phyloP scores from a whole-genome alignment of 2,329 filamentous ascomycete species.

The Calonectria hawksworthii region DNA sequence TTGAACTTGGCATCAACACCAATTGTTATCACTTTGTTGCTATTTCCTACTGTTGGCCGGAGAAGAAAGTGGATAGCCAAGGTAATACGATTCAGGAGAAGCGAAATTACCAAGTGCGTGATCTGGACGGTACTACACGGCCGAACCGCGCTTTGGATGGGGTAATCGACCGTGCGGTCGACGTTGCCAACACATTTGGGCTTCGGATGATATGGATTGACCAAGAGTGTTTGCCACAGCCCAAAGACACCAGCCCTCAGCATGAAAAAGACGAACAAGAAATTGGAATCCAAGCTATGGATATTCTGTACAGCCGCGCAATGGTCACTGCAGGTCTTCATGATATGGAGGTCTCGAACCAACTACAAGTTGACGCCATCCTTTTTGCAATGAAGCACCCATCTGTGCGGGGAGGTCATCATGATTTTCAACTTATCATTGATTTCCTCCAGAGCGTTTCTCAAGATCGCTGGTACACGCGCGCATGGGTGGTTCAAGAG shows the following conservation, averaged over 20 bases:
- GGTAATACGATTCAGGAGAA: neutral
- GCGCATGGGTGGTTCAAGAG: slow-evolving; percentile 17
- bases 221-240: slow-evolving; percentile 16
- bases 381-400: too few relatives aligned
- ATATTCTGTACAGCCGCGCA: slow-evolving; percentile 7
- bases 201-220: slow-evolving; percentile 23
- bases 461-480: slow-evolving; percentile 17
- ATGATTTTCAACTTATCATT: too few relatives aligned
- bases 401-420: too few relatives aligned
- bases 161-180: slow-evolving; percentile 1
- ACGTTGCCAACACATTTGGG: neutral
- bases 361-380: neutral
- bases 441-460: too few relatives aligned
- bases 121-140: neutral
- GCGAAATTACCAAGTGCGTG: neutral
- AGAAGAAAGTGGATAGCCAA: too few relatives aligned
- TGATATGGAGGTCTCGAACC: neutral
- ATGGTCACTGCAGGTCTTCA: slow-evolving; percentile 9
- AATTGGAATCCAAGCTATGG: slow-evolving; percentile 14
- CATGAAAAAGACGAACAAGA: neutral
- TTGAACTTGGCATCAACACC: neutral
- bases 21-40: neutral
- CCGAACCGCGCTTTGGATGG: neutral
- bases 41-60: neutral
- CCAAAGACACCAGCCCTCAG: neutral